Base-by-base conservation (phyloP, 2,329 filamentous ascomycete genomes). In the Verticillium nubilum region DNA sequence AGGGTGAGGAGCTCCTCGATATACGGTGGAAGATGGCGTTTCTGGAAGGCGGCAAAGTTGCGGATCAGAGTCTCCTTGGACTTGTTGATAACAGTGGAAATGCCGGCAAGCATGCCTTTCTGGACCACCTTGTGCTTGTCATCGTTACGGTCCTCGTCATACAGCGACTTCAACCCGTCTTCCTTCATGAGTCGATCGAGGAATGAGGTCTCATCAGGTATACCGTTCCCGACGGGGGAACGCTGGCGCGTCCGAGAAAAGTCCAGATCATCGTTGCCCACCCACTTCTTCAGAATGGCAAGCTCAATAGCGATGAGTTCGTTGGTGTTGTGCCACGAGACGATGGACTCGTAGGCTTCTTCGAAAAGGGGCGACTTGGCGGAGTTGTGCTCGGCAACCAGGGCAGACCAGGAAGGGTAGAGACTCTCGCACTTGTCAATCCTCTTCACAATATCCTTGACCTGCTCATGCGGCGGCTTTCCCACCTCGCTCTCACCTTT, bases 261-360 rank as follows among this genome's bases (percentile, higher is more conserved):
- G 74, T 98, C 92, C 42, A 99, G 83, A 69, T 97, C 93, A 37
- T 93, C 87, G 69, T 99, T 99, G 58, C 95, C 95, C 27, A 99
- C 95, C 95, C 95, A 99, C 63, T 89, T 92, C 73, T 95, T 93
- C 63, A 99, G 75, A 64, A 98, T 93, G 15, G 87, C 87, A 61
- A 99, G 84, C 73, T 99, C 91, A 2, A 91, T 97, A 72, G 96
- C 97, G 80, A 99, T 98, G 70, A 97, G 86, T 70, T 94, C 88
- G 31, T 93, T 97, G 57, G 93, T 97, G 74, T 98, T 99, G 79
- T 97, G 89, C 95, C 95, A 99, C 3, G 94, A 88, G 62, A 97
- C 86, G 65, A 99, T 89, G 55, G 94, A 89, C 70, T 96, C 90
- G 68, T 90, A 95, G 28, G 92, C 92, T 62, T 93, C 88, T 62